These are phyloP conservation scores for Drosera capensis DNA, from an alignment of 148 eudicot species.

Conservation along the genomic window DNA sequence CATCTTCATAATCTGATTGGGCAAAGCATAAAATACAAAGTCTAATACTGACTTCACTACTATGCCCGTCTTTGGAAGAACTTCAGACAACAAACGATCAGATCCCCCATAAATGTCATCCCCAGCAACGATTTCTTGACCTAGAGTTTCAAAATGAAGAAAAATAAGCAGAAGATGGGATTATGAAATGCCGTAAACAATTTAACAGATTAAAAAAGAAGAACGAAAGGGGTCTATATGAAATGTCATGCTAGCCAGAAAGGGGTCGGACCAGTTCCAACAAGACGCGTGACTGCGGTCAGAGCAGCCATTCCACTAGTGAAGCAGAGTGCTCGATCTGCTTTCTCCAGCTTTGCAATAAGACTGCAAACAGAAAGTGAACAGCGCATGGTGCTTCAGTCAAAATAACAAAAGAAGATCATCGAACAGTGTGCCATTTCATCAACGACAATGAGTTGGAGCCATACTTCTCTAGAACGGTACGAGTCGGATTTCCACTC, in stretches of 20 bases:
- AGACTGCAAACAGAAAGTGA: conserved; percentile 33
- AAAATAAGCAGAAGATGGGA: neutral
- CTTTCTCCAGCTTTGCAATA: conserved; percentile 84
- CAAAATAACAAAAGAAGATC: neutral
- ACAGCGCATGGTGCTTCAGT: neutral
- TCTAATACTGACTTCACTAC: conserved; percentile 61
- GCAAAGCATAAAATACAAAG: neutral
- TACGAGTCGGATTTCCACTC: conserved; percentile 96
- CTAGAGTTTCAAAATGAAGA: conserved; percentile 17
- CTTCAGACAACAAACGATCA: conserved; percentile 78
- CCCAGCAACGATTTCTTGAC: conserved; percentile 95
- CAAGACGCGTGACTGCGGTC: conserved; percentile 83
- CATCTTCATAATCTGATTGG: neutral
- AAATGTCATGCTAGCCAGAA: neutral
- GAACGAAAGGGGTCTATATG: conserved; percentile 1
- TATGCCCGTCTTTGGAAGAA: conserved; percentile 66
- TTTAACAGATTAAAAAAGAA: neutral
- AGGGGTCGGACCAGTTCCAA: conserved; percentile 46
- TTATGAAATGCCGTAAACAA: neutral
- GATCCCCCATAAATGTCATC: conserved; percentile 97
- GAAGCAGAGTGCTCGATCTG: conserved; percentile 90
- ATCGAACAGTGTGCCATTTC: neutral
- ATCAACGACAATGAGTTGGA: neutral
- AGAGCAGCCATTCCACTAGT: conserved; percentile 99
- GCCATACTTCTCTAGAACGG: conserved; percentile 60